Evolutionary conservation across 2,329 filamentous ascomycete genomes (phyloP), one percentile per base, ranked within the genome.

Genomic region (Colletotrichum viniferum): DNA sequence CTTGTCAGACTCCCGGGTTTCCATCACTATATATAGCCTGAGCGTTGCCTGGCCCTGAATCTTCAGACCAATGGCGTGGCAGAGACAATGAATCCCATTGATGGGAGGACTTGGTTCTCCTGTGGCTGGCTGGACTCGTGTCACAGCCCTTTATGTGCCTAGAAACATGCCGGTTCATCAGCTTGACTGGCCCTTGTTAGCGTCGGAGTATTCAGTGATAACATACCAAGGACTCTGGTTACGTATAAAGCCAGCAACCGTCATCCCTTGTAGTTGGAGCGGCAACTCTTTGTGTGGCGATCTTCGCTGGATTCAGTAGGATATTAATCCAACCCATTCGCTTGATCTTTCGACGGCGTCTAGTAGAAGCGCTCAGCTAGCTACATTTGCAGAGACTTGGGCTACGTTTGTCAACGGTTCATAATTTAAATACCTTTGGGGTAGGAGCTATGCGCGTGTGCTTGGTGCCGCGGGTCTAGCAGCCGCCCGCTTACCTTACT

Each of bases 331-430:
- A 16, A 7, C 34, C 14, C 14, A 36, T 18, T 18, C 8, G 0
- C 7, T 43, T 2, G 16, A 43, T 10, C 36, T 6, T 0, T 43
- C 38, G 8, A 24, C 26, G 26, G 26, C 26, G 26, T 26, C 26
- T 26, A 26, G 26, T 26, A 5, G 26, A 26, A 5, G 26, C 26
- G 26, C 26, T 26, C 26, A 4, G 26, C 26, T 26, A 26, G 26
- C 5, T 38, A 18, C 4, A 38, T 18, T 38, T 43, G 5, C 43
- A 48, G n/a, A 7, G 10, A 48, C 43, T 13, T 21, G 5, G 4
- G n/a, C 5, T 48, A 6, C 38, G 18, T 43, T 1, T 21, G 5
- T 10, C 0, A 21, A 48, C 1, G 0, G n/a, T 3, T 21, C 0
- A 7, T 4, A 21, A 3, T 7, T 48, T 4, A 7, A 0, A 21